A percentile compares a stretch with the other conserved stretches of the same genome.
Conservation (phyloP, 2,329 filamentous ascomycete genomes). For the Huntiella bhutanensis region DNA sequence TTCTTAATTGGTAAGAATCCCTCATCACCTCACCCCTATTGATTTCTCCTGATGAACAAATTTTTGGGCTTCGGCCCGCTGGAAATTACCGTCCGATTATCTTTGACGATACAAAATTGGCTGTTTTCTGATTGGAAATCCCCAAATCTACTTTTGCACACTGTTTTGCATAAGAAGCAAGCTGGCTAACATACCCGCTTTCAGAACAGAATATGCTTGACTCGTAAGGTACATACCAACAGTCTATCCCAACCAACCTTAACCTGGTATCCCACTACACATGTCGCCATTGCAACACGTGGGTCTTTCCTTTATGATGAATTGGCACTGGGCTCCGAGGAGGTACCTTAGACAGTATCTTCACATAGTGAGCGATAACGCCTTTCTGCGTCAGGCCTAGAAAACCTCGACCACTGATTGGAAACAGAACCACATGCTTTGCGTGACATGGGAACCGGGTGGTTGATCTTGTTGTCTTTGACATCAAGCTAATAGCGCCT, state of each 20-base stretch:
- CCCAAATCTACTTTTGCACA: neutral
- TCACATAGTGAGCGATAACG: slow-evolving; percentile 55
- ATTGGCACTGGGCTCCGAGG: slow-evolving; percentile 95
- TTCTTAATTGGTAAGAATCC: slow-evolving; percentile 8
- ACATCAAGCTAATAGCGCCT: too few species aligned
- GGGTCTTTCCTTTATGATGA: slow-evolving; percentile 44
- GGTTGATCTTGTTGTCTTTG: neutral
- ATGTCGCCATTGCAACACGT: slow-evolving; percentile 12
- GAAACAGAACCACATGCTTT: neutral
- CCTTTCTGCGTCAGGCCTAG: slow-evolving; percentile 96
- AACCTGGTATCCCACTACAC: too few species aligned
- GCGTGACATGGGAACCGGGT: neutral
- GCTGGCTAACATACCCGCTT: slow-evolving; percentile 18
- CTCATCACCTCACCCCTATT: neutral
- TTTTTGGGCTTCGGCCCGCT: slow-evolving; percentile 48
- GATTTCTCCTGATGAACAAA: slow-evolving; percentile 31
- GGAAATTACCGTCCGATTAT: slow-evolving; percentile 90
- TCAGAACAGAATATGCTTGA: slow-evolving; percentile 12
- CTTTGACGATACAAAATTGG: slow-evolving; percentile 67
- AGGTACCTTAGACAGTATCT: slow-evolving; percentile 21
- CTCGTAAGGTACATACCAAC: slow-evolving; percentile 7
- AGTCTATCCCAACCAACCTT: neutral
- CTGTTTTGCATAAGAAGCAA: slow-evolving; percentile 1
- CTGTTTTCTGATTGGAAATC: slow-evolving; percentile 50
- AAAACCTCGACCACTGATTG: slow-evolving; percentile 98